Percentiles rank a stretch among this genome's conserved stretches.
These are phyloP conservation scores for Micractinium conductrix DNA, from an alignment of 139 green algal genomes.

Conservation along the genomic window DNA sequence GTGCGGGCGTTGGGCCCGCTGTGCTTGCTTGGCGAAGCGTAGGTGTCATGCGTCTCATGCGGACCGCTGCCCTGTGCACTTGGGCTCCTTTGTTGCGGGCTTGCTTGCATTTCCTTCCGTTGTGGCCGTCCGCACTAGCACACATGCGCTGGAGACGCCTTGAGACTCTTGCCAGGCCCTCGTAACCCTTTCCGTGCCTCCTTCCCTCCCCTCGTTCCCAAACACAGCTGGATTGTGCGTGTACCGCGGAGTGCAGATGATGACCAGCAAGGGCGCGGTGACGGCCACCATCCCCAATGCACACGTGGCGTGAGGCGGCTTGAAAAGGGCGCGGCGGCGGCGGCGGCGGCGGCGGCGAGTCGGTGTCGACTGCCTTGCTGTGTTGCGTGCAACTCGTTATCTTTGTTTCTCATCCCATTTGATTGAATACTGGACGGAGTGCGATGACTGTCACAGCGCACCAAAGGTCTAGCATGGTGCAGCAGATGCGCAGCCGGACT, in stretches of 20 bases:
- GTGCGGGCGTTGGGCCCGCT: background rate
- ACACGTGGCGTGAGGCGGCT: background rate
- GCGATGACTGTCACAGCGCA: too few species aligned
- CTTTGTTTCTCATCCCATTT: background rate
- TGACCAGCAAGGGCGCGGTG: slow-evolving; percentile 74
- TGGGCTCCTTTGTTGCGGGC: too few species aligned
- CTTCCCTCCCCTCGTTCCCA: background rate
- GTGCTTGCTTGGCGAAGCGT: background rate
- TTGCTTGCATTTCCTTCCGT: background rate
- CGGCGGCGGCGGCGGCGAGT: background rate
- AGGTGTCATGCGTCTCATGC: too few species aligned
- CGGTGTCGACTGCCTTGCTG: background rate
- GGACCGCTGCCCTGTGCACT: too few species aligned
- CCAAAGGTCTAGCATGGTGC: too few species aligned
- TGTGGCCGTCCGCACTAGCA: too few species aligned
- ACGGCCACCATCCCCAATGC: slow-evolving; percentile 65
- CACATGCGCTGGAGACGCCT: too few species aligned
- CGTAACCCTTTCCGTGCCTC: too few species aligned
- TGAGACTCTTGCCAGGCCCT: background rate
- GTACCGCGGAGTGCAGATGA: slow-evolving; percentile 84
- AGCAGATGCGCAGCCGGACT: too few species aligned
- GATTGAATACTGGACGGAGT: background rate
- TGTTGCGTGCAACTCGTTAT: background rate
- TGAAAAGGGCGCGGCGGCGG: background rate
- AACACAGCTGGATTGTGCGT: slow-evolving; percentile 63